Evolutionary conservation across 768 basidiomycete species (phyloP), one percentile per base, ranked within the genome.

Genomic region (Mycena capillaripes): DNA sequence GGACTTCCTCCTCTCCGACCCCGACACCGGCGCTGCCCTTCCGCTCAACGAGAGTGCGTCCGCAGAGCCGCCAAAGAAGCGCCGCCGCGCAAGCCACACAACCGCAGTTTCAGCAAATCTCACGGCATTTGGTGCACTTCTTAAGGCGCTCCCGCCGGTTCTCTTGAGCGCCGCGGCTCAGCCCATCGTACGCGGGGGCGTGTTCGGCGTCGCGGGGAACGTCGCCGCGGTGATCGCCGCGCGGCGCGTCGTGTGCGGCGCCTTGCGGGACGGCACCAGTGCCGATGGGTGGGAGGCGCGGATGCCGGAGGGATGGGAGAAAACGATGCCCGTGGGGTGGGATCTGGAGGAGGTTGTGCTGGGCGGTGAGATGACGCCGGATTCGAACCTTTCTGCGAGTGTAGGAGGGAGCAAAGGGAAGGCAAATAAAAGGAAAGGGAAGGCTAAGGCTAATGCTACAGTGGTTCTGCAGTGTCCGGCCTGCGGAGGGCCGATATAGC

Each of bases 171-270:
- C 86, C 2, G 90, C 91, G 0, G 77, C 83, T 30, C 90, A 90
- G 74, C 90, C 86, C 0, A 89, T 92, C 46, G 79, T 90, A 10
- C 84, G 86, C 25, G 90, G 90, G 0, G 80, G 72, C 0, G 76
- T 78, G 4, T 85, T 83, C 64, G 88, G 89, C 0, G 73, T 91
- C 0, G 83, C 85, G 1, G 91, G 91, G 2, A 92, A 91, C 70
- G 77, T 89, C 0, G 71, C 79, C 1, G 76, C 84, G 27, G 90
- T 92, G 4, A 78, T 84, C 9, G 75, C 79, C 0, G 89, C 91
- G 1, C 81, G 91, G 53, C 78, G 81, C 36, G 69, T 89, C n/a
- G 86, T 91, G 25, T 86, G 86, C 71, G 75, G 65, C 1, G 76
- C 78, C 2, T 73, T 89, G n/a, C 46, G 53, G 2, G 66, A 65